Conservation (phyloP, 2,329 filamentous ascomycete genomes). For the Xylaria arbuscula region DNA sequence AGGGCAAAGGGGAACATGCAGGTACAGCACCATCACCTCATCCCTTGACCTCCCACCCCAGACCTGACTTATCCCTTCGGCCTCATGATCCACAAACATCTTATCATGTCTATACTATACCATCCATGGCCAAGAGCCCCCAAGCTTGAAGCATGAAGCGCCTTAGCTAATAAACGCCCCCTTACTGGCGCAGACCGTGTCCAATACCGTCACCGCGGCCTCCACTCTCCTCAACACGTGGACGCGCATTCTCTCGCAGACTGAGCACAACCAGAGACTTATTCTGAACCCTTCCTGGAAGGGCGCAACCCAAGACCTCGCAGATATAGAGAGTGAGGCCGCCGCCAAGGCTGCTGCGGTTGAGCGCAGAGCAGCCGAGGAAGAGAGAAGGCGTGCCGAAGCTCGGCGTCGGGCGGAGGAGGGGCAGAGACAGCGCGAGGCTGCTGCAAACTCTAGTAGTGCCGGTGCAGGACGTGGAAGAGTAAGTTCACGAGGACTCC, state of each 20-base stretch:
- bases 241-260: constrained; percentile 95
- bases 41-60: constrained; percentile 9
- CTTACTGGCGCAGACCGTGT: constrained; percentile 72
- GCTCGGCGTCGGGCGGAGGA: constrained; percentile 73
- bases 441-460: constrained; percentile 41
- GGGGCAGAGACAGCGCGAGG: constrained; percentile 61
- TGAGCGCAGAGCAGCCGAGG: constrained; percentile 80
- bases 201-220: constrained; percentile 84
- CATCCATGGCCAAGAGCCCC: constrained; percentile 4
- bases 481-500: constrained; percentile 28
- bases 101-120: background rate
- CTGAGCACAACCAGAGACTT: constrained; percentile 94
- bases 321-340: constrained; percentile 86
- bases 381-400: constrained; percentile 80
- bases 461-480: constrained; percentile 30
- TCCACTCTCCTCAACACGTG: constrained; percentile 93
- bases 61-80: background rate
- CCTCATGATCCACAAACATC: background rate
- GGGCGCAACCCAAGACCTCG: constrained; percentile 85
- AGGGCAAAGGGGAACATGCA: constrained; percentile 82
- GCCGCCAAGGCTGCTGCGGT: constrained; percentile 78
- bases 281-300: constrained; percentile 91
- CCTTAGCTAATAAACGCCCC: constrained; percentile 28
- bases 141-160: constrained; percentile 12
- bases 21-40: constrained; percentile 56